Evolutionary conservation across 2,329 filamentous ascomycete genomes (phyloP).

Genomic region (Aureobasidium pullulans): DNA sequence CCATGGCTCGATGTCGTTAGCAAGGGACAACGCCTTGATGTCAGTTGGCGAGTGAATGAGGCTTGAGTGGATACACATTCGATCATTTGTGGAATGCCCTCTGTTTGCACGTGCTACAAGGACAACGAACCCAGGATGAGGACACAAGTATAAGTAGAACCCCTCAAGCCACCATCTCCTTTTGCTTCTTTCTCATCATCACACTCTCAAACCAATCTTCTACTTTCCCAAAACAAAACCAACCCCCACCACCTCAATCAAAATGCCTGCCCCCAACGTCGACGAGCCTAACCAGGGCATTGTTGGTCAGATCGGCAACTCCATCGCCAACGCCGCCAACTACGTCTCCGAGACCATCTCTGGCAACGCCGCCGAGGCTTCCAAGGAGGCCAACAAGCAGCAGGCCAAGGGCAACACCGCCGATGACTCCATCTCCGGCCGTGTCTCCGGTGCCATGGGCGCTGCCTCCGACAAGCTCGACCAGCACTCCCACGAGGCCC

Average conservation of each 20-base stretch:
- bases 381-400: conserved; percentile 63
- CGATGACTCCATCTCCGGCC: conserved; percentile 46
- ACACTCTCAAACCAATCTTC: neutral
- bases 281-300: conserved; percentile 38
- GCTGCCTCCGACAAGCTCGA: conserved; percentile 47
- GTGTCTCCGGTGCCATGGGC: conserved; percentile 46
- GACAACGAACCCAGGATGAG: neutral
- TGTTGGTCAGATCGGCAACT: conserved; percentile 24
- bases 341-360: conserved; percentile 60
- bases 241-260: conserved; percentile 22
- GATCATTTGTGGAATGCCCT: conserved; percentile 10
- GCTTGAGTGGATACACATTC: neutral
- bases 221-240: conserved; percentile 10
- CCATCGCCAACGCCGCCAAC: conserved; percentile 52
- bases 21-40: conserved; percentile 8
- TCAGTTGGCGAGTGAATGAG: conserved; percentile 1
- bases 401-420: conserved; percentile 52
- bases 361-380: conserved; percentile 47
- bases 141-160: conserved; percentile 10
- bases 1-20: conserved; percentile 12
- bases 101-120: neutral
- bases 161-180: neutral
- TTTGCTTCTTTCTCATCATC: conserved; percentile 9
- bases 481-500: conserved; percentile 44
- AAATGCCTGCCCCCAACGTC: conserved; percentile 38